Percentiles rank a stretch among this genome's conserved stretches.
Evolutionary conservation across 768 basidiomycete genomes (phyloP).

Genomic region (Podaxis carcinomalis): DNA sequence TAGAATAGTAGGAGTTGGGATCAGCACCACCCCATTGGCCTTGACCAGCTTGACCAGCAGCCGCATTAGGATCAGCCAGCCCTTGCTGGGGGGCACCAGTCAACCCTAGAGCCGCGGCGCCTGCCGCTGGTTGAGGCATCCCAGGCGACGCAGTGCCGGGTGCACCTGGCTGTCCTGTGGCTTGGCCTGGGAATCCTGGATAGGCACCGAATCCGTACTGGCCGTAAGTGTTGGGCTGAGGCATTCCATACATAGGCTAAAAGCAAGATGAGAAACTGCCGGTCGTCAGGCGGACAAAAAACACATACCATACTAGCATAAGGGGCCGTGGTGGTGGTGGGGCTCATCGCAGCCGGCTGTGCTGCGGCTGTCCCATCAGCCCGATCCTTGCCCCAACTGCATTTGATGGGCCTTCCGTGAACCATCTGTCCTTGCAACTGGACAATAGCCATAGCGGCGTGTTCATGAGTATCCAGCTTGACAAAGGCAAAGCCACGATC

Average conservation of each 20-base stretch:
- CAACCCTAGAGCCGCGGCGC: conserved; percentile 50
- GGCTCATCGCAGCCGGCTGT: conserved; percentile 49
- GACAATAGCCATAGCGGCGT: conserved; percentile 97
- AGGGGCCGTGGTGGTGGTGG: conserved; percentile 55
- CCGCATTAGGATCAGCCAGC: conserved; percentile 48
- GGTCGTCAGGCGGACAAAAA: not conserved
- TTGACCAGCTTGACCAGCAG: conserved; percentile 56
- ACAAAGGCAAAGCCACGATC: conserved; percentile 99
- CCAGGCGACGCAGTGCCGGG: conserved; percentile 50
- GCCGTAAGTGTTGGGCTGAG: conserved; percentile 74
- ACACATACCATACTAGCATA: conserved; percentile 76
- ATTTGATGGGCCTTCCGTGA: conserved; percentile 96
- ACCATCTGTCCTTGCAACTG: conserved; percentile 97
- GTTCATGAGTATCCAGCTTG: conserved; percentile 97
- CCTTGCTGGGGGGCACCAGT: conserved; percentile 54
- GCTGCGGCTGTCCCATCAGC: conserved; percentile 64
- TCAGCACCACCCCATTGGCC: conserved; percentile 77
- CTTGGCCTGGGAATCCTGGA: conserved; percentile 63
- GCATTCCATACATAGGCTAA: conserved; percentile 89
- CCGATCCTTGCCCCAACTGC: conserved; percentile 98
- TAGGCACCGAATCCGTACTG: conserved; percentile 78
- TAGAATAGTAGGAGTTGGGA: conserved; percentile 71
- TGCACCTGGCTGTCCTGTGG: conserved; percentile 42
- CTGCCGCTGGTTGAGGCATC: conserved; percentile 55
- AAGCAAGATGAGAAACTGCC: conserved; percentile 7